Percentiles rank a stretch among this genome's conserved stretches.
Conservation (phyloP, 2,329 filamentous ascomycete species). For the Pseudohalonectria lignicola region DNA sequence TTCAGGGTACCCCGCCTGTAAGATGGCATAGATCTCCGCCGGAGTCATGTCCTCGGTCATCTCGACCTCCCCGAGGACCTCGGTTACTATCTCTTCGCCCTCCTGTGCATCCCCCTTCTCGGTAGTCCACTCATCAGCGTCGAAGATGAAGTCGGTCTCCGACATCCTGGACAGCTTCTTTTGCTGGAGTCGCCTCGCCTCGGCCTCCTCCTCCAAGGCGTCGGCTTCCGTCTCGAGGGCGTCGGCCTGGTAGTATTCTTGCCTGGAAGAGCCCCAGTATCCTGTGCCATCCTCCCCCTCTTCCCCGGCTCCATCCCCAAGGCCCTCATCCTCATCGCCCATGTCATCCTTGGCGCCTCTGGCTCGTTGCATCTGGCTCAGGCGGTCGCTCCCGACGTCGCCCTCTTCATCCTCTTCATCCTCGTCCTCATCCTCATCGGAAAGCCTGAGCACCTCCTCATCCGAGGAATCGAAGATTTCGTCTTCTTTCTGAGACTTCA, state of each 20-base stretch:
- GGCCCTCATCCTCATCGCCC: slow-evolving; percentile 17
- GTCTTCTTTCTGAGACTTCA: slow-evolving; percentile 52
- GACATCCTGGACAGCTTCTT: slow-evolving; percentile 85
- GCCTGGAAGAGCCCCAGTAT: slow-evolving; percentile 80
- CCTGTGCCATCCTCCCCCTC: slow-evolving; percentile 48
- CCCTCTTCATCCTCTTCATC: slow-evolving; percentile 12
- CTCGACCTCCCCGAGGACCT: slow-evolving; percentile 74
- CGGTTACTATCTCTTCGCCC: slow-evolving; percentile 55
- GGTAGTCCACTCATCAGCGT: slow-evolving; percentile 75
- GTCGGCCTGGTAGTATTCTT: slow-evolving; percentile 91
- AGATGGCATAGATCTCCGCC: slow-evolving; percentile 63
- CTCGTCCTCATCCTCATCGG: slow-evolving; percentile 12
- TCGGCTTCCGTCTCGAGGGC: slow-evolving; percentile 50
- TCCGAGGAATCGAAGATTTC: slow-evolving; percentile 48
- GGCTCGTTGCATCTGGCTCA: slow-evolving; percentile 22
- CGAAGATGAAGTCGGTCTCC: slow-evolving; percentile 87
- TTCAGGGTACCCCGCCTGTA: slow-evolving; percentile 80
- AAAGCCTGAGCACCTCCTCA: slow-evolving; percentile 37
- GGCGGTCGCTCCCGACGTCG: slow-evolving; percentile 4
- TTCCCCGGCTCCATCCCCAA: slow-evolving; percentile 51
- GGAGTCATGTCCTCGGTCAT: slow-evolving; percentile 69
- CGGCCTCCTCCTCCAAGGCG: slow-evolving; percentile 83
- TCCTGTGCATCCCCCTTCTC: slow-evolving; percentile 36
- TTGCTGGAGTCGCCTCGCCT: slow-evolving; percentile 78
- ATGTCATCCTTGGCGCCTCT: too few relatives aligned